Evolutionary conservation across 2,329 filamentous ascomycete genomes (phyloP).

Genomic region (Neofusicoccum parvum): DNA sequence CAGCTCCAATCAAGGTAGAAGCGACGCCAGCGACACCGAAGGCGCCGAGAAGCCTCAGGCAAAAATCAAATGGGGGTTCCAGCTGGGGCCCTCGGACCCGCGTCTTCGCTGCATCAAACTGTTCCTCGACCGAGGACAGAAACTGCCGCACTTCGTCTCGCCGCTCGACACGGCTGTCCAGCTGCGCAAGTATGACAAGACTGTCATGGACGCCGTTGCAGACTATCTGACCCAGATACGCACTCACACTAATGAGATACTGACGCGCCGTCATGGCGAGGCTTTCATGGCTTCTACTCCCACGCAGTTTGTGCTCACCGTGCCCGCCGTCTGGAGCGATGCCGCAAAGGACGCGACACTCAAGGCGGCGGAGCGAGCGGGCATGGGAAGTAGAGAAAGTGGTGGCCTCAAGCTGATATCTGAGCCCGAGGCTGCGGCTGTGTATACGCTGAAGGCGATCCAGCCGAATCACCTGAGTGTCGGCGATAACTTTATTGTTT

Average conservation of each 20-base stretch:
- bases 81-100: constrained; percentile 76
- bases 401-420: constrained; percentile 74
- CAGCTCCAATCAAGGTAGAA: constrained; percentile 27
- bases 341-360: constrained; percentile 82
- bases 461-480: constrained; percentile 73
- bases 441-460: constrained; percentile 78
- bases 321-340: constrained; percentile 83
- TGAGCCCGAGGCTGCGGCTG: constrained; percentile 77
- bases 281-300: constrained; percentile 76
- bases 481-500: constrained; percentile 63
- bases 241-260: constrained; percentile 75
- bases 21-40: not conserved
- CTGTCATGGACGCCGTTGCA: constrained; percentile 75
- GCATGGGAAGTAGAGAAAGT: constrained; percentile 67
- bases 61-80: constrained; percentile 73
- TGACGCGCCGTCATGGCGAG: constrained; percentile 74
- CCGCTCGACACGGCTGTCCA: constrained; percentile 76
- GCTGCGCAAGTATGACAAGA: constrained; percentile 73
- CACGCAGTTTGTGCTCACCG: constrained; percentile 78
- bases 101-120: constrained; percentile 81
- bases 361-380: constrained; percentile 74
- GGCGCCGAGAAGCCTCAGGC: constrained; percentile 24
- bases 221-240: constrained; percentile 79
- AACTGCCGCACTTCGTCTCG: constrained; percentile 78
- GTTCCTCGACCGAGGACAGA: constrained; percentile 78